Conservation (phyloP, 2,329 filamentous ascomycete species). For the Pseudocercospora fijiensis region DNA sequence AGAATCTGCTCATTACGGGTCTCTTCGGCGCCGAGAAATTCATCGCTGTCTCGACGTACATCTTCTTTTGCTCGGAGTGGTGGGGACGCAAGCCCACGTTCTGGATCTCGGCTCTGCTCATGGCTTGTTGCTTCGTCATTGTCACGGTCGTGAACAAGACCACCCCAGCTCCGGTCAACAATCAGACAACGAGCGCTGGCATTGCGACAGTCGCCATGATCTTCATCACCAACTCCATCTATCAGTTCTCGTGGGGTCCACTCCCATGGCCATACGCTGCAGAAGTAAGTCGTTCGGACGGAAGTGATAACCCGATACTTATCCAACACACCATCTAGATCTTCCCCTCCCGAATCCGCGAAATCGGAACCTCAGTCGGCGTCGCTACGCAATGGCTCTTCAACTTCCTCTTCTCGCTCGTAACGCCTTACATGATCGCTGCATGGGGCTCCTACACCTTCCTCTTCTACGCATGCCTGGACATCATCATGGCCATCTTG, state of each 20-base stretch:
- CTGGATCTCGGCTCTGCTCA: conserved; percentile 33
- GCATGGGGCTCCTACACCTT: conserved; percentile 48
- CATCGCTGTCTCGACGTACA: conserved; percentile 48
- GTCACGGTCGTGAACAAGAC: conserved; percentile 39
- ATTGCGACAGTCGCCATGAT: conserved; percentile 57
- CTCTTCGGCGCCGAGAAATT: conserved; percentile 58
- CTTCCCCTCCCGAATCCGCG: conserved; percentile 54
- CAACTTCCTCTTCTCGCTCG: conserved; percentile 52
- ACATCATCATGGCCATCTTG: conserved; percentile 44
- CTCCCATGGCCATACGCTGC: conserved; percentile 52
- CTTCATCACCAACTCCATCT: conserved; percentile 56
- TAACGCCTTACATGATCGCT: conserved; percentile 54
- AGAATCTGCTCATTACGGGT: conserved; percentile 52
- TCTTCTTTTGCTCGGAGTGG: conserved; percentile 53
- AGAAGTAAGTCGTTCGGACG: conserved; percentile 1
- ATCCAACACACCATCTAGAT: conserved; percentile 49
- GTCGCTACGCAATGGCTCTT: conserved; percentile 54
- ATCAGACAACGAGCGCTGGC: conserved; percentile 40
- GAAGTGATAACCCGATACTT: not conserved
- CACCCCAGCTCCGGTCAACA: conserved; percentile 29
- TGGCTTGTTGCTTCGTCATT: conserved; percentile 40
- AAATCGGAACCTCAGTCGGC: conserved; percentile 52
- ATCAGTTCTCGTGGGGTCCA: conserved; percentile 55
- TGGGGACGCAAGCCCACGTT: conserved; percentile 43
- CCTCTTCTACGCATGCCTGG: conserved; percentile 50